Evolutionary conservation across 1,139 yeast genomes (phyloP).

Genomic region (Debaryomyces subglobosus): DNA sequence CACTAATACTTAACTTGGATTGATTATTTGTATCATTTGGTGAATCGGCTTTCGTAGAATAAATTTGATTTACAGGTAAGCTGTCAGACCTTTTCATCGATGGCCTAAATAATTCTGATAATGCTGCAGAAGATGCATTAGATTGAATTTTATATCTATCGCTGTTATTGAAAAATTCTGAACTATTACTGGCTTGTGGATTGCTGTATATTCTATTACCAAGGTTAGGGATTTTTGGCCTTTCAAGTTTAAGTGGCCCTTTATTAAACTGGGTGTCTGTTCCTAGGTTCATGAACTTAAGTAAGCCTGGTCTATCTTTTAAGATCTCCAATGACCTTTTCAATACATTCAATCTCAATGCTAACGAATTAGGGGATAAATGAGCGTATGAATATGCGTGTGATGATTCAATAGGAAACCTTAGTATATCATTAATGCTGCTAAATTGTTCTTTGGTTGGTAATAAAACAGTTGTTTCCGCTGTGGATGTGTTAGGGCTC

Average conservation of each 20-base stretch:
- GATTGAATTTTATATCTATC: constrained; percentile 28
- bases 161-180: constrained; percentile 23
- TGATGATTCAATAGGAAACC: constrained; percentile 77
- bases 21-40: background rate
- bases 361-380: constrained; percentile 76
- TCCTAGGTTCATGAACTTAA: constrained; percentile 28
- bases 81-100: constrained; percentile 40
- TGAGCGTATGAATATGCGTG: constrained; percentile 87
- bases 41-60: constrained; percentile 14
- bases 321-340: constrained; percentile 76
- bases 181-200: constrained; percentile 24
- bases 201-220: constrained; percentile 5
- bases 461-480: constrained; percentile 4
- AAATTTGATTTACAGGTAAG: constrained; percentile 33
- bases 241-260: background rate
- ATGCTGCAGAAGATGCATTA: constrained; percentile 67
- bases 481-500: constrained; percentile 1
- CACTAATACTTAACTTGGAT: background rate
- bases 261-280: background rate
- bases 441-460: constrained; percentile 4
- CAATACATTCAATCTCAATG: constrained; percentile 72
- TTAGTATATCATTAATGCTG: constrained; percentile 27
- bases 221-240: background rate
- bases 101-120: constrained; percentile 59
- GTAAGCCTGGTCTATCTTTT: constrained; percentile 61